Evolutionary conservation across 2,329 filamentous ascomycete genomes (phyloP).

Genomic region (Botrytis sinoallii): DNA sequence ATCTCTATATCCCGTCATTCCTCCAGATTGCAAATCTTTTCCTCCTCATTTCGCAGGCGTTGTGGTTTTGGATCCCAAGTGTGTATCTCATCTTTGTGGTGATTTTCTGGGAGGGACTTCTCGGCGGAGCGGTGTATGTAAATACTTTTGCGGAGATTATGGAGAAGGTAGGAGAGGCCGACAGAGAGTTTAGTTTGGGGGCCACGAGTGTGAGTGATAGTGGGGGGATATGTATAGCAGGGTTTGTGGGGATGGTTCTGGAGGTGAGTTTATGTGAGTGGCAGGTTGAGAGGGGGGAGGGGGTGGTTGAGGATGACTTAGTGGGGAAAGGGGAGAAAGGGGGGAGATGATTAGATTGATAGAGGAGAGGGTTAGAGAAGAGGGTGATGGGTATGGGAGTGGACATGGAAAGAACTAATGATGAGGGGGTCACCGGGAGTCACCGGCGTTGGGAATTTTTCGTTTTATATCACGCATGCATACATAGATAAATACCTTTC

Average conservation of each 20-base stretch:
- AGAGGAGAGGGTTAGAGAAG: neutral
- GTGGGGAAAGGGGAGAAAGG: neutral
- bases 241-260: conserved; percentile 76
- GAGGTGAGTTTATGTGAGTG: conserved; percentile 80
- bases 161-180: conserved; percentile 70
- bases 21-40: conserved; percentile 78
- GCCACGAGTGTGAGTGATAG: conserved; percentile 92
- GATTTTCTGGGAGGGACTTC: conserved; percentile 89
- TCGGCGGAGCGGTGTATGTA: conserved; percentile 91
- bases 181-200: conserved; percentile 86
- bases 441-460: neutral
- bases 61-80: conserved; percentile 77
- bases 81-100: conserved; percentile 83
- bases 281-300: conserved; percentile 75
- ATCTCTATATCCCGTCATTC: conserved; percentile 76
- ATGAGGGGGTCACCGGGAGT: neutral
- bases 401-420: neutral
- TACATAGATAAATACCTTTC: neutral
- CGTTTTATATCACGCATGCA: neutral
- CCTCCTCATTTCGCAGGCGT: conserved; percentile 70
- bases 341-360: neutral
- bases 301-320: conserved; percentile 58
- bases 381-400: neutral
- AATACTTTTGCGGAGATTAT: conserved; percentile 95
- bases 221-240: conserved; percentile 83